Percentiles rank a stretch among this genome's conserved stretches.
Conservation (phyloP, 2,329 filamentous ascomycete species). For the Phaeosphaeriaceae sp. region DNA sequence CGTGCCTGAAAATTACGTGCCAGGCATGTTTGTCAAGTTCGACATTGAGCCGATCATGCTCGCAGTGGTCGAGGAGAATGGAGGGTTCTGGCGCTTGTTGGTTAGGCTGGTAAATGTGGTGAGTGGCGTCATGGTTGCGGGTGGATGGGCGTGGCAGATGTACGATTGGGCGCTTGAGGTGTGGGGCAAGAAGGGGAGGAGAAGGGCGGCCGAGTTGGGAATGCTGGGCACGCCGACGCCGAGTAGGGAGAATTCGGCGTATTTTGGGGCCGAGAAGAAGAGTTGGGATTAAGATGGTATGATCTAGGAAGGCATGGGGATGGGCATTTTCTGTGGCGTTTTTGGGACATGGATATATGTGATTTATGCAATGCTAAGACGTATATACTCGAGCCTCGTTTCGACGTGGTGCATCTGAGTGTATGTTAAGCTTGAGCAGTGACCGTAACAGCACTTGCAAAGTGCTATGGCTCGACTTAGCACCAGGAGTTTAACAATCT, state of each 20-base stretch:
- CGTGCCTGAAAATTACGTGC: slow-evolving; percentile 73
- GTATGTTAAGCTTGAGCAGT: too few relatives aligned
- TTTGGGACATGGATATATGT: too few relatives aligned
- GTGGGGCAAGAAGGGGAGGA: slow-evolving; percentile 50
- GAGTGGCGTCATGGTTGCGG: slow-evolving; percentile 88
- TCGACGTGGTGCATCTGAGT: too few relatives aligned
- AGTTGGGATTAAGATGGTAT: slow-evolving; percentile 16
- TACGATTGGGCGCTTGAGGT: slow-evolving; percentile 73
- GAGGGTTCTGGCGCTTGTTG: slow-evolving; percentile 74
- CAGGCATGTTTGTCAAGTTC: slow-evolving; percentile 97
- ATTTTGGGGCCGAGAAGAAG: slow-evolving; percentile 15
- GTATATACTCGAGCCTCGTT: too few relatives aligned
- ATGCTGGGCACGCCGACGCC: slow-evolving; percentile 49
- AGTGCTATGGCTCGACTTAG: too few relatives aligned
- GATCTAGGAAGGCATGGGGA: too few relatives aligned
- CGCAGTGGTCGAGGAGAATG: slow-evolving; percentile 81
- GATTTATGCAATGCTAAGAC: too few relatives aligned
- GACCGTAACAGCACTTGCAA: too few relatives aligned
- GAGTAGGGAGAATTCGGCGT: background rate
- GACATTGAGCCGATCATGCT: slow-evolving; percentile 96
- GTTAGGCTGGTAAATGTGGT: slow-evolving; percentile 90
- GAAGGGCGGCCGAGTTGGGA: slow-evolving; percentile 54
- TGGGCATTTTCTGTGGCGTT: too few relatives aligned
- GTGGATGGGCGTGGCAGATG: slow-evolving; percentile 90
- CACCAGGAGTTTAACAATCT: too few relatives aligned